Percentiles rank a stretch among this genome's conserved stretches.
Evolutionary conservation across 257 asterid species (phyloP).

Genomic region (Solanum corneliomulleri): DNA sequence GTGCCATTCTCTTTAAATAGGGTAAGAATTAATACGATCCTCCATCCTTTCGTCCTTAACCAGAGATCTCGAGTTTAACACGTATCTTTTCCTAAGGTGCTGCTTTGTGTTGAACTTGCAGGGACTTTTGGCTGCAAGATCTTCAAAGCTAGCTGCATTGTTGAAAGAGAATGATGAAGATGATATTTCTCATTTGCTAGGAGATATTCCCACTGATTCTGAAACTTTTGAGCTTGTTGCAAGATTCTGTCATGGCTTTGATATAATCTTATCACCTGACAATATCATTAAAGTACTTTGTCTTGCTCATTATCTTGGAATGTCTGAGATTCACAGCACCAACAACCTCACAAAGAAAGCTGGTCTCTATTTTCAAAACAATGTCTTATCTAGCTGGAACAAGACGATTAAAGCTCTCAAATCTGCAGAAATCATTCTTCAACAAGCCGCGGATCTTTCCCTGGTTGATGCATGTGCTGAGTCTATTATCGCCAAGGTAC

Average conservation of each 20-base stretch:
- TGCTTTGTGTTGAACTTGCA: not conserved
- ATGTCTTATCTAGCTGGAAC: constrained; percentile 54
- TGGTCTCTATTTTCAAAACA: constrained; percentile 24
- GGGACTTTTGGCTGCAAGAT: constrained; percentile 56
- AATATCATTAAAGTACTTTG: constrained; percentile 47
- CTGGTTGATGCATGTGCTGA: constrained; percentile 42
- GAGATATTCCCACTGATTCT: constrained; percentile 46
- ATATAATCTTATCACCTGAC: constrained; percentile 35
- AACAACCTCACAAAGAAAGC: constrained; percentile 46
- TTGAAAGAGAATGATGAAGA: constrained; percentile 26
- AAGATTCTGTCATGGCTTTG: constrained; percentile 77
- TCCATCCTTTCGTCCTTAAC: not conserved
- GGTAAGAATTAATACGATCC: constrained; percentile 9
- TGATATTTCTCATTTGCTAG: constrained; percentile 34
- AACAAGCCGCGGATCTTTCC: constrained; percentile 44
- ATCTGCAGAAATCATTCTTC: constrained; percentile 32
- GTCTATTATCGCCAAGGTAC: constrained; percentile 29
- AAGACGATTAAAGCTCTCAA: constrained; percentile 50
- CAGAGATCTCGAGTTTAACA: not conserved
- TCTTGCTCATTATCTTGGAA: constrained; percentile 54
- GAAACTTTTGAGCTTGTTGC: constrained; percentile 58
- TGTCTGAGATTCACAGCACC: constrained; percentile 52
- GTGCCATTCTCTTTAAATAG: constrained; percentile 29
- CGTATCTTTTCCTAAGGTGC: not conserved
- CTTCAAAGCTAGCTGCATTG: constrained; percentile 34